Evolutionary conservation across 768 basidiomycete species (phyloP).

Genomic region (Rhodosporidiobolus sp.): DNA sequence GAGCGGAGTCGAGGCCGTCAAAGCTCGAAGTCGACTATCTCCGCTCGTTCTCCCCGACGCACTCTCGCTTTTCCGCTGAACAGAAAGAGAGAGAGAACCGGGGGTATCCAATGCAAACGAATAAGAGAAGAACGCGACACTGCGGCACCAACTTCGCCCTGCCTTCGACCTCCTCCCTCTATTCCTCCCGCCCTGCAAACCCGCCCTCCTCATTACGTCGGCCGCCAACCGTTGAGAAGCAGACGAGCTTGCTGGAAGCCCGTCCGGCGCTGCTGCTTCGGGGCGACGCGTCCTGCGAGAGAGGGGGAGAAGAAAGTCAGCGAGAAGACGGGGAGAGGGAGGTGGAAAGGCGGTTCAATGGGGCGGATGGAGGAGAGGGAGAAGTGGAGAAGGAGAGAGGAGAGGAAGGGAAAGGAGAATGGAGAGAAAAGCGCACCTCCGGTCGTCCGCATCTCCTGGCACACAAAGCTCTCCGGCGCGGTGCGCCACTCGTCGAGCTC

Average conservation of each 20-base stretch:
- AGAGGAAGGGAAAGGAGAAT: not conserved
- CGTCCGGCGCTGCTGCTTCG: conserved; percentile 79
- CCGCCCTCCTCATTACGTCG: conserved; percentile 16
- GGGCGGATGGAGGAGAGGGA: no score
- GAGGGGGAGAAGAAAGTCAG: not conserved
- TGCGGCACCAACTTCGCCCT: no score
- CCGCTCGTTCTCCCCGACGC: not conserved
- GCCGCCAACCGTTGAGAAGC: conserved; percentile 39
- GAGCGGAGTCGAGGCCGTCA: not conserved
- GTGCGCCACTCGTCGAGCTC: conserved; percentile 91
- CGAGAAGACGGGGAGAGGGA: no score
- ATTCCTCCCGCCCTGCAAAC: not conserved
- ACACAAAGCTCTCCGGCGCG: conserved; percentile 95
- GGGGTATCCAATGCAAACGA: conserved; percentile 16
- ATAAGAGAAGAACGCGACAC: not conserved
- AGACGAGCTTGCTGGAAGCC: conserved; percentile 56
- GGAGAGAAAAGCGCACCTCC: conserved; percentile 43
- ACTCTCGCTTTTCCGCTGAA: not conserved
- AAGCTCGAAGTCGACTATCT: not conserved
- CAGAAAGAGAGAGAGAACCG: not conserved
- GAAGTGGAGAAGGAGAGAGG: no score
- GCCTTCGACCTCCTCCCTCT: not conserved
- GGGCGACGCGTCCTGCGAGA: conserved; percentile 66
- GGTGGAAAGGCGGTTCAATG: no score
- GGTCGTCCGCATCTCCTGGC: conserved; percentile 70